Percentiles rank a stretch among this genome's conserved stretches.
phyloP scores from a whole-genome alignment of 805 yeast genomes.

The Candida coquimbonensis region DNA sequence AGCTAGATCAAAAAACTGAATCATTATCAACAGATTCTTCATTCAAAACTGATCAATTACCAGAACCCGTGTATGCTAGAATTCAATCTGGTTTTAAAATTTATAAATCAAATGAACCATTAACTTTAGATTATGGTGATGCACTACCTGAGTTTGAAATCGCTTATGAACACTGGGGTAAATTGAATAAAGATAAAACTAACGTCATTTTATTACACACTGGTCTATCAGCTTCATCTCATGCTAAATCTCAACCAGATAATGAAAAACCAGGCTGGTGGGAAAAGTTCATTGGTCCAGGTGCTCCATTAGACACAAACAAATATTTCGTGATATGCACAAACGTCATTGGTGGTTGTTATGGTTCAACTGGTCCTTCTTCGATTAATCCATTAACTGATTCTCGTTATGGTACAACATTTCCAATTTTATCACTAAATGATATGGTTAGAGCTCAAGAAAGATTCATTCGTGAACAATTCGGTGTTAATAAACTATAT shows the following conservation, averaged over 20 bases:
- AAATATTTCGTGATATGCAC: conserved; percentile 82
- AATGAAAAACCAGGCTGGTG: conserved; percentile 87
- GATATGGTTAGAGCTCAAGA: conserved; percentile 92
- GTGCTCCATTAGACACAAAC: conserved; percentile 66
- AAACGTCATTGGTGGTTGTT: conserved; percentile 90
- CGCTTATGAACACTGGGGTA: conserved; percentile 95
- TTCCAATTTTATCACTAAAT: conserved; percentile 77
- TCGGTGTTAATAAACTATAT: conserved; percentile 56
- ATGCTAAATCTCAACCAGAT: conserved; percentile 72
- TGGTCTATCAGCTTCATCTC: conserved; percentile 89
- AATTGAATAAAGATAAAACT: conserved; percentile 49
- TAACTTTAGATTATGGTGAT: conserved; percentile 79
- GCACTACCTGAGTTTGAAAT: conserved; percentile 63
- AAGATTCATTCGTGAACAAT: conserved; percentile 51
- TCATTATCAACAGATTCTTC: conserved; percentile 11
- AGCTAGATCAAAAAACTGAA: conserved; percentile 50
- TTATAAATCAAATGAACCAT: conserved; percentile 47
- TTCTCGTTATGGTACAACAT: conserved; percentile 72
- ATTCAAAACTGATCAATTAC: conserved; percentile 41
- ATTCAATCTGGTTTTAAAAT: conserved; percentile 62
- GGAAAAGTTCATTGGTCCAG: conserved; percentile 91
- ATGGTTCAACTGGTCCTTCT: conserved; percentile 91
- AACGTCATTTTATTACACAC: conserved; percentile 83
- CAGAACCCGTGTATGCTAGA: conserved; percentile 78
- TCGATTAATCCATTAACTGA: conserved; percentile 64